Conservation (phyloP, 306 rosid genomes). For the Vigna radiata region DNA sequence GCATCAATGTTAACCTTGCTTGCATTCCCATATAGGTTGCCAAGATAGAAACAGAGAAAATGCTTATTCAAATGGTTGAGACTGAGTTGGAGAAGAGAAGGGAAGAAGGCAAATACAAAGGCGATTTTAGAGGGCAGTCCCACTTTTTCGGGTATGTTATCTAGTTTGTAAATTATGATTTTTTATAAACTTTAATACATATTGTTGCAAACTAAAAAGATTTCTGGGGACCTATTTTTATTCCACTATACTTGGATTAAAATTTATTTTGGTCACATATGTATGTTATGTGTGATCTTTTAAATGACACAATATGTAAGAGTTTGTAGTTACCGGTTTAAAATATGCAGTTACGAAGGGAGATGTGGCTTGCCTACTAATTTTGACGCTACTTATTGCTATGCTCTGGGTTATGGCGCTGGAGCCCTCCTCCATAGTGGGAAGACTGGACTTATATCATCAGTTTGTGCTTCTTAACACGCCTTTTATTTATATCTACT, state of each 20-base stretch:
- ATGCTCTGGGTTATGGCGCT: conserved; percentile 94
- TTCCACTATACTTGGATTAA: conserved; percentile 6
- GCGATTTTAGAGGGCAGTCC: conserved; percentile 83
- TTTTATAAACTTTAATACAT: conserved; percentile 16
- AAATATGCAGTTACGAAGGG: conserved; percentile 82
- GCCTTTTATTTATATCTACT: conserved; percentile 29
- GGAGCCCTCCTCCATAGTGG: conserved; percentile 95
- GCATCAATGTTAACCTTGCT: conserved; percentile 18
- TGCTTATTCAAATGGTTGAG: conserved; percentile 99
- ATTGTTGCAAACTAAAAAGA: neutral
- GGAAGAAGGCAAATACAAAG: conserved; percentile 72
- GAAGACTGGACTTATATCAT: conserved; percentile 93
- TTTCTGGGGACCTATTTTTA: neutral
- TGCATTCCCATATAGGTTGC: conserved; percentile 72
- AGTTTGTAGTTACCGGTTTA: conserved; percentile 35
- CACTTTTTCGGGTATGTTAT: conserved; percentile 94
- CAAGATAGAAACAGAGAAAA: conserved; percentile 98
- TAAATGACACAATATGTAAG: neutral
- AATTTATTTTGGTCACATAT: neutral
- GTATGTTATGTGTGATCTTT: conserved; percentile 6
- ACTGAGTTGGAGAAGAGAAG: conserved; percentile 88
- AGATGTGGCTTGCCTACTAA: conserved; percentile 98
- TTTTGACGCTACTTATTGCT: conserved; percentile 92
- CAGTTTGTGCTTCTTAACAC: conserved; percentile 62
- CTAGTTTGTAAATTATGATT: conserved; percentile 7